Conservation (phyloP, 495 filamentous ascomycete genomes). For the Clavariopsis aquatica region DNA sequence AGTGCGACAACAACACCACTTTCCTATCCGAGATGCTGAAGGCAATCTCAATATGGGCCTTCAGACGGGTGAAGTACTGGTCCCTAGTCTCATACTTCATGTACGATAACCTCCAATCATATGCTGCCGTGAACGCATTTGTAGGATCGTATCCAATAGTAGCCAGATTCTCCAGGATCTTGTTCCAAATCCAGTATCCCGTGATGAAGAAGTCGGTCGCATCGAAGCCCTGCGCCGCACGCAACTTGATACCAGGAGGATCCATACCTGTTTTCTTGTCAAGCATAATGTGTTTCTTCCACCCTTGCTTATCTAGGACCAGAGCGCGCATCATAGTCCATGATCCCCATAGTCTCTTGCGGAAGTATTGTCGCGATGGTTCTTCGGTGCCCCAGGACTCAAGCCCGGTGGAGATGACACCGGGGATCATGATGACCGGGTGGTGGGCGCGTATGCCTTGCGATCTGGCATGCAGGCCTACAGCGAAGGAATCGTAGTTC, state of each 20-base stretch:
- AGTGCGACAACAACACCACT: slow-evolving; percentile 85
- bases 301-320: slow-evolving; percentile 86
- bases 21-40: slow-evolving; percentile 70
- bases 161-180: slow-evolving; percentile 94
- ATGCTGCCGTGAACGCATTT: slow-evolving; percentile 92
- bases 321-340: slow-evolving; percentile 98
- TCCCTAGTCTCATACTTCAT: slow-evolving; percentile 84
- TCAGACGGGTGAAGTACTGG: slow-evolving; percentile 88
- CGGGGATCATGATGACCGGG: slow-evolving; percentile 94
- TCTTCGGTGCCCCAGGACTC: slow-evolving; percentile 93
- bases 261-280: slow-evolving; percentile 90
- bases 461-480: slow-evolving; percentile 77
- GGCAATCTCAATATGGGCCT: slow-evolving; percentile 84
- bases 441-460: slow-evolving; percentile 82
- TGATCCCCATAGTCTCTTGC: slow-evolving; percentile 91
- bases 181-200: slow-evolving; percentile 99
- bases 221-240: slow-evolving; percentile 95
- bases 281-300: slow-evolving; percentile 97
- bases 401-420: slow-evolving; percentile 94
- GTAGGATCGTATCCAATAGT: slow-evolving; percentile 95
- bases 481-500: slow-evolving; percentile 88
- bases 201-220: slow-evolving; percentile 95
- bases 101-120: slow-evolving; percentile 97
- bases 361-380: slow-evolving; percentile 81
- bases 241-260: slow-evolving; percentile 86